phyloP scores from a whole-genome alignment of 176 grass and related monocot species.

The Neostapfia colusana region DNA sequence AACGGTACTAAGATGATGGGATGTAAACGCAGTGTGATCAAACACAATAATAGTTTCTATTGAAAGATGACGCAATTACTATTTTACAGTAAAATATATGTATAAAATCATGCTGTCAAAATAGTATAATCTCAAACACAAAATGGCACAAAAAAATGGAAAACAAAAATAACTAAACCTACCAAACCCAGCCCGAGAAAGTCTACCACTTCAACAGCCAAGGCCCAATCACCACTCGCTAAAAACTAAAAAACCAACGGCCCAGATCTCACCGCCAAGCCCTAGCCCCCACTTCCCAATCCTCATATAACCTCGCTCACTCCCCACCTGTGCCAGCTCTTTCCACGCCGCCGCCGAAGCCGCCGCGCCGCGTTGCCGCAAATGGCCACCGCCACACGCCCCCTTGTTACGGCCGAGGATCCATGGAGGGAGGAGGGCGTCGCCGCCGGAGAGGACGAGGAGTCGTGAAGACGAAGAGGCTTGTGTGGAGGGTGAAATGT shows the following conservation, averaged over 20 bases:
- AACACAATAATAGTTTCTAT: too few species aligned
- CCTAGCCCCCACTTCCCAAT: not conserved
- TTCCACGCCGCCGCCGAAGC: not conserved
- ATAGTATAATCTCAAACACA: too few species aligned
- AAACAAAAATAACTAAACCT: not conserved
- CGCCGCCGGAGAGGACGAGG: too few species aligned
- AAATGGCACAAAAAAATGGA: too few species aligned
- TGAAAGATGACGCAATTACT: too few species aligned
- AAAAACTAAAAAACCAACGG: not conserved
- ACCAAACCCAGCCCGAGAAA: not conserved
- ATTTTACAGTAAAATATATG: too few species aligned
- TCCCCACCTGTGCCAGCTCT: not conserved
- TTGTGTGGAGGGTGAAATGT: too few species aligned
- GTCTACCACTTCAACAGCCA: not conserved
- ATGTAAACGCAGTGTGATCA: too few species aligned
- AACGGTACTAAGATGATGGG: too few species aligned
- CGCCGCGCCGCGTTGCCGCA: constrained; percentile 39
- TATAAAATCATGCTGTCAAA: too few species aligned
- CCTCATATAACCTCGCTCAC: not conserved
- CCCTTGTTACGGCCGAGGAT: not conserved
- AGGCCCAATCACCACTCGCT: not conserved
- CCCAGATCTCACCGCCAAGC: constrained; percentile 29
- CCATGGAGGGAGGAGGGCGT: too few species aligned
- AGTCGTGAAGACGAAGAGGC: too few species aligned
- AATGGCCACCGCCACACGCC: constrained; percentile 55